These are phyloP conservation scores for Trifolium repens DNA, from an alignment of 306 rosid genomes.

Conservation along the genomic window DNA sequence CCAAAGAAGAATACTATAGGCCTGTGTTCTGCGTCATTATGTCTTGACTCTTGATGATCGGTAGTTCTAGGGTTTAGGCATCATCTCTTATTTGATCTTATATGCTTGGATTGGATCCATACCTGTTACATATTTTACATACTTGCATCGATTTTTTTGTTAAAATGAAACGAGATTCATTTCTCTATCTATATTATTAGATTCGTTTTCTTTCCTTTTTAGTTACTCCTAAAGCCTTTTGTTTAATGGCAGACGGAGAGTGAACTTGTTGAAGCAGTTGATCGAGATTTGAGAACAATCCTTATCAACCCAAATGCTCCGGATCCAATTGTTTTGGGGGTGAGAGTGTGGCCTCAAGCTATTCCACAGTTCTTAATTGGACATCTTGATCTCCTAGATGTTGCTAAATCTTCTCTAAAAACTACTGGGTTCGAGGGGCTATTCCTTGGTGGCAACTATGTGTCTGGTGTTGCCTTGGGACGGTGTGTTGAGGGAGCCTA, in stretches of 20 bases:
- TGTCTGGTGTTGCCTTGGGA: conserved; percentile 93
- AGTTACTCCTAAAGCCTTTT: conserved; percentile 34
- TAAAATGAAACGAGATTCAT: background rate
- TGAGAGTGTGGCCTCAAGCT: conserved; percentile 90
- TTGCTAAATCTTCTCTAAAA: conserved; percentile 69
- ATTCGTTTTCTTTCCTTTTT: conserved; percentile 7
- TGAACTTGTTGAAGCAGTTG: conserved; percentile 82
- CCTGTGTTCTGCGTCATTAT: conserved; percentile 20
- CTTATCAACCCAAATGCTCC: conserved; percentile 69
- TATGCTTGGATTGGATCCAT: conserved; percentile 33
- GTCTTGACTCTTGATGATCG: conserved; percentile 24
- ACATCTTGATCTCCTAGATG: conserved; percentile 81
- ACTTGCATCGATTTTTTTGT: conserved; percentile 13
- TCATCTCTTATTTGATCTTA: conserved; percentile 39
- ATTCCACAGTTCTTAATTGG: conserved; percentile 96
- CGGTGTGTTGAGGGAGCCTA: conserved; percentile 96
- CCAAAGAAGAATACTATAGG: conserved; percentile 19
- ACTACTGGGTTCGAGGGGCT: conserved; percentile 71
- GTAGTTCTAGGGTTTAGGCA: conserved; percentile 29
- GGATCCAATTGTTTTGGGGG: conserved; percentile 75
- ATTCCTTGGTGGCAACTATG: conserved; percentile 92
- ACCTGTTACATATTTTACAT: conserved; percentile 15
- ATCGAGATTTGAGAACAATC: conserved; percentile 84
- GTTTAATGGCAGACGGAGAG: conserved; percentile 63
- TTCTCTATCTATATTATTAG: conserved; percentile 30